Conservation (phyloP, 495 filamentous ascomycete genomes). For the Glarea lozoyensis region DNA sequence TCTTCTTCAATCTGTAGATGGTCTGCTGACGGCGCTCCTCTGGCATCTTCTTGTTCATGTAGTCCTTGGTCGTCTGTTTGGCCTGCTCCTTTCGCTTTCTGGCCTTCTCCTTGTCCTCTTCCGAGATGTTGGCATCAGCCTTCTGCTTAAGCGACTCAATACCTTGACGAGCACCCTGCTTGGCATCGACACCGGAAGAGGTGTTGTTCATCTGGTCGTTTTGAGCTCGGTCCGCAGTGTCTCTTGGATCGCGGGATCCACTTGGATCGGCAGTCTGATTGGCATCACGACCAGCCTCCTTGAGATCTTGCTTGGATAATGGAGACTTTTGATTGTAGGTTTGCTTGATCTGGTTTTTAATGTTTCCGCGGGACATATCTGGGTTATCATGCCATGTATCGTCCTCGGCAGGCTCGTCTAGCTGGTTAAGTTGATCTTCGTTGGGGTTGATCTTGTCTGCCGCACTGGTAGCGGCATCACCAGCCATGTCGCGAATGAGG, state of each 20-base stretch:
- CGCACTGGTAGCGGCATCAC: slow-evolving; percentile 80
- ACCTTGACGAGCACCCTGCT: slow-evolving; percentile 38
- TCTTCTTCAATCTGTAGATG: slow-evolving; percentile 93
- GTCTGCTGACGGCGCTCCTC: slow-evolving; percentile 90
- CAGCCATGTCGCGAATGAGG: slow-evolving; percentile 79
- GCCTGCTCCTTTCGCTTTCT: slow-evolving; percentile 44
- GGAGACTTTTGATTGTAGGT: slow-evolving; percentile 54
- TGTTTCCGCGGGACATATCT: slow-evolving; percentile 57
- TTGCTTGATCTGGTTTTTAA: slow-evolving; percentile 57
- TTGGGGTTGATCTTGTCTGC: slow-evolving; percentile 68
- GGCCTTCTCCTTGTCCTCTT: slow-evolving; percentile 54
- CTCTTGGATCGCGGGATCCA: slow-evolving; percentile 40
- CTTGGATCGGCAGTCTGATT: slow-evolving; percentile 41
- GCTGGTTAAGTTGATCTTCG: slow-evolving; percentile 64
- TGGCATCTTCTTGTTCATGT: slow-evolving; percentile 75
- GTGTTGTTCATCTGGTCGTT: slow-evolving; percentile 37
- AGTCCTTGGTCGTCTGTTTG: slow-evolving; percentile 64
- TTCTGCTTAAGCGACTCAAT: slow-evolving; percentile 38
- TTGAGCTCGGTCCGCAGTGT: slow-evolving; percentile 32
- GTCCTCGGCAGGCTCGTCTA: slow-evolving; percentile 77
- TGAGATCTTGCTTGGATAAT: slow-evolving; percentile 34
- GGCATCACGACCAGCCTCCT: slow-evolving; percentile 47
- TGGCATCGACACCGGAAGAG: slow-evolving; percentile 44
- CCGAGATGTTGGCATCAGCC: slow-evolving; percentile 42
- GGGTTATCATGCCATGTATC: slow-evolving; percentile 93